Evolutionary conservation across 768 basidiomycete genomes (phyloP).

Genomic region (Lentinula detonsa): DNA sequence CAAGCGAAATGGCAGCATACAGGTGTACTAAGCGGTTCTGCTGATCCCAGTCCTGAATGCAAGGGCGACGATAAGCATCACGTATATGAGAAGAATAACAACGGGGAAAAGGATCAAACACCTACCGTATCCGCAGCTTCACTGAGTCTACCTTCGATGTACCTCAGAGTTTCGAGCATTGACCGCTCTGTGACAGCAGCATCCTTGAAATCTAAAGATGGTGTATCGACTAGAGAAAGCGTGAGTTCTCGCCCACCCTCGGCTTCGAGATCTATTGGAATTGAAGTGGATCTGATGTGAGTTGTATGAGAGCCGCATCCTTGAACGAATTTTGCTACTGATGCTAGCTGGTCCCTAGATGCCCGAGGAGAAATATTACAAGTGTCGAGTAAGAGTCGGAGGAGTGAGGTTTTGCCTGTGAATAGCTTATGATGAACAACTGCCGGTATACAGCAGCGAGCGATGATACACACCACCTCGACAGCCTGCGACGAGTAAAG

Average conservation of each 20-base stretch:
- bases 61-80: slow-evolving; percentile 13
- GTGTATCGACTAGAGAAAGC: slow-evolving; percentile 77
- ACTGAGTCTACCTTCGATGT: slow-evolving; percentile 66
- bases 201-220: slow-evolving; percentile 71
- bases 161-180: slow-evolving; percentile 60
- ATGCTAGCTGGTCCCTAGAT: slow-evolving; percentile 70
- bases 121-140: slow-evolving; percentile 77
- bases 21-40: slow-evolving; percentile 79
- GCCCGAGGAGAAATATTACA: slow-evolving; percentile 56
- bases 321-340: slow-evolving; percentile 79
- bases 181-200: slow-evolving; percentile 57
- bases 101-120: slow-evolving; percentile 20
- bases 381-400: slow-evolving; percentile 81
- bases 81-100: slow-evolving; percentile 12
- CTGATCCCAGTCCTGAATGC: slow-evolving; percentile 55
- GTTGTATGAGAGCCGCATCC: slow-evolving; percentile 68
- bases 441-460: slow-evolving; percentile 10
- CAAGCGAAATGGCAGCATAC: slow-evolving; percentile 31
- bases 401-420: slow-evolving; percentile 80
- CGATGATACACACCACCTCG: slow-evolving; percentile 48
- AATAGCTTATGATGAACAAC: slow-evolving; percentile 23
- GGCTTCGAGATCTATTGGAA: slow-evolving; percentile 63
- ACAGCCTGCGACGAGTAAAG: slow-evolving; percentile 78
- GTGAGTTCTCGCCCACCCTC: slow-evolving; percentile 43
- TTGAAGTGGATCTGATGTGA: slow-evolving; percentile 61